Conservation (phyloP, 805 yeast genomes). For the Brettanomyces naardenensis region DNA sequence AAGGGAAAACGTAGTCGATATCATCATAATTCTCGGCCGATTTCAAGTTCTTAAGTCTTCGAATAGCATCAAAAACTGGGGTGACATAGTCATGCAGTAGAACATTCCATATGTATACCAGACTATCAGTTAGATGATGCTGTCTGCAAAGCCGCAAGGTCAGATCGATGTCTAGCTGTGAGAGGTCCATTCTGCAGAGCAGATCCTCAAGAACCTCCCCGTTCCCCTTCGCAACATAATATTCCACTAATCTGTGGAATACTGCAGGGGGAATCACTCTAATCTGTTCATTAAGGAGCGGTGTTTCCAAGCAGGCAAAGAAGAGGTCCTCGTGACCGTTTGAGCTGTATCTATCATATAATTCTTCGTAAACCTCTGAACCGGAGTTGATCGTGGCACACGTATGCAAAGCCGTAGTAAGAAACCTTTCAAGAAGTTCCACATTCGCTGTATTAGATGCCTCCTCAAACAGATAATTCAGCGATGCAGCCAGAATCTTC, state of each 20-base stretch:
- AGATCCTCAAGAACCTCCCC: constrained; percentile 54
- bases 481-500: constrained; percentile 47
- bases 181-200: constrained; percentile 60
- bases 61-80: constrained; percentile 58
- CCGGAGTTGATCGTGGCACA: constrained; percentile 30
- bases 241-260: constrained; percentile 51
- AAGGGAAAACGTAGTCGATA: constrained; percentile 40
- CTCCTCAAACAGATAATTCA: constrained; percentile 31
- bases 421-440: constrained; percentile 19
- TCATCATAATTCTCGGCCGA: constrained; percentile 7
- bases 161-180: constrained; percentile 68
- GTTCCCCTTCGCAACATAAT: constrained; percentile 32
- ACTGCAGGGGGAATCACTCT: constrained; percentile 51
- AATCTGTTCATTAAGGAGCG: constrained; percentile 40
- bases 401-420: constrained; percentile 33
- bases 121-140: constrained; percentile 51
- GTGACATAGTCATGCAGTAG: constrained; percentile 63
- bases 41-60: constrained; percentile 18
- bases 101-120: constrained; percentile 63
- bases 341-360: constrained; percentile 35
- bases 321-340: constrained; percentile 31
- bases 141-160: constrained; percentile 55
- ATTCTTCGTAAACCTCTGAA: constrained; percentile 30
- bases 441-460: constrained; percentile 11
- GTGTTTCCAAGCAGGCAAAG: constrained; percentile 45